Evolutionary conservation across 208 protist genomes (phyloP).

Genomic region (Acanthamoeba castellanii): DNA sequence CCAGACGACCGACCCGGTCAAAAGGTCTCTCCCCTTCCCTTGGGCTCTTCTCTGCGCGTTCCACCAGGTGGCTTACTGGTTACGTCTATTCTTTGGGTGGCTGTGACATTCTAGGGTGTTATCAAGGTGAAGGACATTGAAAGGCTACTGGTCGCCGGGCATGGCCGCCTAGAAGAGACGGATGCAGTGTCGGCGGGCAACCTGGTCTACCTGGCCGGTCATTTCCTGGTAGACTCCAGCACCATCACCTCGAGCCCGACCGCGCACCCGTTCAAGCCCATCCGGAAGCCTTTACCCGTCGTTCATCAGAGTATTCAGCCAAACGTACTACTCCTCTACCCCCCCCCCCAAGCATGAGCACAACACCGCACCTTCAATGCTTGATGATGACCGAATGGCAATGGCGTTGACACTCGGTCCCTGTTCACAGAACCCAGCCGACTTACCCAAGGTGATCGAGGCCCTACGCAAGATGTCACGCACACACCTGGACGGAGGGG

Average conservation of each 20-base stretch:
- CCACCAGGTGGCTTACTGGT: too few relatives aligned
- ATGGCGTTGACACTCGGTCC: too few relatives aligned
- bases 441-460: background rate
- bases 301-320: background rate
- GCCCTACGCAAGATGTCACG: background rate
- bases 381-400: background rate
- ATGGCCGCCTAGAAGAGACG: slow-evolving; percentile 95
- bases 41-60: too few relatives aligned
- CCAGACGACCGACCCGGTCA: slow-evolving; percentile 97
- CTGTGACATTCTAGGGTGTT: too few relatives aligned
- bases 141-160: slow-evolving; percentile 98
- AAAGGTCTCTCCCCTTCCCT: slow-evolving; percentile 87
- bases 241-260: slow-evolving; percentile 93
- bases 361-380: too few relatives aligned
- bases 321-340: background rate
- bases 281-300: background rate
- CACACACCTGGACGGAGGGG: background rate
- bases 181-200: slow-evolving; percentile 98
- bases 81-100: too few relatives aligned
- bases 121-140: slow-evolving; percentile 95
- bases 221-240: slow-evolving; percentile 98
- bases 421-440: background rate
- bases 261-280: background rate
- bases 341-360: too few relatives aligned
- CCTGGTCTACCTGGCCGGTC: slow-evolving; percentile 97